Base-by-base conservation (phyloP, 345 rosid genomes). In the Cardamine occulta region DNA sequence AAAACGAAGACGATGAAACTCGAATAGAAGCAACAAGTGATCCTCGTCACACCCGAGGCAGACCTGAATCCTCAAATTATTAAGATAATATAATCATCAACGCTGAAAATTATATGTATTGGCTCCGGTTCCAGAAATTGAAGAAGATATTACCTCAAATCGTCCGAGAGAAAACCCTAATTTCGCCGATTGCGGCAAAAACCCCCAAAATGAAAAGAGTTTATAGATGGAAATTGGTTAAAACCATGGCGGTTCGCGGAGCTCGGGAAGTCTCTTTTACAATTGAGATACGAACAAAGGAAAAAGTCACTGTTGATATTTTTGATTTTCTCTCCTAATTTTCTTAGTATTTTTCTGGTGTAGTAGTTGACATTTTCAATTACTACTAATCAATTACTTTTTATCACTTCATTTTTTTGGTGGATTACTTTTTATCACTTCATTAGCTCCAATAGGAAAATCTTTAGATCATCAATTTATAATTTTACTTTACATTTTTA, bases 141-240 rank as follows among this genome's bases (percentile, higher is more conserved):
- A 72, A 23, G 72, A 65, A 66, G 45, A 68, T 28, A 2, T 68
- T 67, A 76, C 74, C 75, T 54, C 9, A 21, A 51, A 77, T 77
- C 29, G 55, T 49, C 15, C 0, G 42, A 40, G 42, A 69, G 24
- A 5, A 62, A 70, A 56, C 55, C 76, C 67, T 48, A 70, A 57
- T 54, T 63, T 70, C 34, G 8, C 54, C 29, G 67, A 77, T 77
- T 70, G 71, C 15, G 15, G 49, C 18, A 13, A 66, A 48, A 5
- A 31, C 0, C 8, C 19, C 17, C 6, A 51, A 61, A n/a, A 44
- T 39, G 42, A 18, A 52, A 67, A 66, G 67, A 67, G 42, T 19
- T 58, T 51, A 18, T 29, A 24, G 62, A 29, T 29, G 21, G 63
- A 15, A 2, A 18, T 24, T 45, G 31, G 44, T 52, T 21, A 12